Evolutionary conservation across 768 basidiomycete species (phyloP).

Genomic region (Tulasnella sp.): DNA sequence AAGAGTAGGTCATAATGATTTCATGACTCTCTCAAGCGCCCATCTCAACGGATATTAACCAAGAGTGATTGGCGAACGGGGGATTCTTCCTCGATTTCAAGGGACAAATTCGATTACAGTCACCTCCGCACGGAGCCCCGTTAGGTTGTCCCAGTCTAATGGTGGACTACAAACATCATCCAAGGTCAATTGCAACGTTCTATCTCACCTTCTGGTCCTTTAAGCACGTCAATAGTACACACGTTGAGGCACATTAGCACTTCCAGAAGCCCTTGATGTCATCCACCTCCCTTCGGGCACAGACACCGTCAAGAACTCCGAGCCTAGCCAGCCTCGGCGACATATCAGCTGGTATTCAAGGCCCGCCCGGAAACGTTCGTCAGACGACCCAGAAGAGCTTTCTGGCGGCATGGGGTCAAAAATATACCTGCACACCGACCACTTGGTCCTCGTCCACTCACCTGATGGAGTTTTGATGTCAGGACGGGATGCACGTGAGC

Average conservation of each 20-base stretch:
- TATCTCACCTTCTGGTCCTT: not conserved
- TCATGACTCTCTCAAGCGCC: not conserved
- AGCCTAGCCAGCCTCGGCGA: not conserved
- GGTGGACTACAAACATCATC: not conserved
- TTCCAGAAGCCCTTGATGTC: not conserved
- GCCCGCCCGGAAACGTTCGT: not conserved
- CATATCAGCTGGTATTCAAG: not conserved
- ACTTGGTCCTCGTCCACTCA: not conserved
- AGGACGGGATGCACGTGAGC: not conserved
- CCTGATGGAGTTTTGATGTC: not conserved
- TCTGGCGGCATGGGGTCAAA: not conserved
- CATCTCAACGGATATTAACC: not conserved
- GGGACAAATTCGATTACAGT: not conserved
- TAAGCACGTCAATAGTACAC: not conserved
- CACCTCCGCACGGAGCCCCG: not conserved
- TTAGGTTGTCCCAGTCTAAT: not conserved
- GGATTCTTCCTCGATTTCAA: not conserved
- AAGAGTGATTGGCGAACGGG: not conserved
- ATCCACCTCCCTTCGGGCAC: not conserved
- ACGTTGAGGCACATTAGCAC: not conserved
- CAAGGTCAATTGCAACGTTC: not conserved
- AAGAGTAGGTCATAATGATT: too few species aligned
- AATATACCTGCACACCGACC: not conserved
- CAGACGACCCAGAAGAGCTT: not conserved
- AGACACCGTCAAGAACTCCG: not conserved